Evolutionary conservation across 345 rosid species (phyloP).

Genomic region (Leavenworthia alabamica): DNA sequence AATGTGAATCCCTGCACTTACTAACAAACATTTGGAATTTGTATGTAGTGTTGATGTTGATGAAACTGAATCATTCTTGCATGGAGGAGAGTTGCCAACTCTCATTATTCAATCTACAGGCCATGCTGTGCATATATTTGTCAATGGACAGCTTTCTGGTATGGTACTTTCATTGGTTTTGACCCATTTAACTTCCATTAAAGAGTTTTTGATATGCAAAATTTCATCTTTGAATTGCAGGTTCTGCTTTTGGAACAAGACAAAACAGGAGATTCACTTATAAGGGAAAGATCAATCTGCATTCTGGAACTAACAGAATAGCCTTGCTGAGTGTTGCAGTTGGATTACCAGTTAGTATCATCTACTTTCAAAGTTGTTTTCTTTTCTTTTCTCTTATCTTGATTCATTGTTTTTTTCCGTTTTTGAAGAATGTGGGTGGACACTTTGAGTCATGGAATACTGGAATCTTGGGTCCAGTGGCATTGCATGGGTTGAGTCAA

Average conservation of each 20-base stretch:
- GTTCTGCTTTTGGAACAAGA: slow-evolving; percentile 88
- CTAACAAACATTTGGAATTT: background rate
- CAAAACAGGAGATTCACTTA: slow-evolving; percentile 65
- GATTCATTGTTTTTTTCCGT: background rate
- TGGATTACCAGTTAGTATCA: slow-evolving; percentile 78
- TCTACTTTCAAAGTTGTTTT: background rate
- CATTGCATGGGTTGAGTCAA: slow-evolving; percentile 75
- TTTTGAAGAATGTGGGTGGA: slow-evolving; percentile 79
- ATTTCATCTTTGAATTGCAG: slow-evolving; percentile 31
- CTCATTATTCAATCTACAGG: slow-evolving; percentile 82
- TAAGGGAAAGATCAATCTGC: slow-evolving; percentile 72
- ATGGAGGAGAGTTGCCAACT: slow-evolving; percentile 84
- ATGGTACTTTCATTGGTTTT: too few relatives aligned
- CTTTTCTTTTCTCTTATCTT: background rate
- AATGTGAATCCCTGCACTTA: background rate
- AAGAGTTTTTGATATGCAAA: slow-evolving; percentile 5
- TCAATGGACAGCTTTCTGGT: slow-evolving; percentile 93
- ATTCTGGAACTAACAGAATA: slow-evolving; percentile 75
- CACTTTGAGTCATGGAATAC: slow-evolving; percentile 94
- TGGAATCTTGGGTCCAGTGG: slow-evolving; percentile 95
- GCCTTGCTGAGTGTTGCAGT: slow-evolving; percentile 91
- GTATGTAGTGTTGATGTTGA: slow-evolving; percentile 66
- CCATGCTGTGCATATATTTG: slow-evolving; percentile 87
- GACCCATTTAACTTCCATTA: too few relatives aligned
- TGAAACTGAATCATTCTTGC: slow-evolving; percentile 77